Evolutionary conservation across 208 protist genomes (phyloP), one percentile per base, ranked within the genome.

Genomic region (Willaertia magna): DNA sequence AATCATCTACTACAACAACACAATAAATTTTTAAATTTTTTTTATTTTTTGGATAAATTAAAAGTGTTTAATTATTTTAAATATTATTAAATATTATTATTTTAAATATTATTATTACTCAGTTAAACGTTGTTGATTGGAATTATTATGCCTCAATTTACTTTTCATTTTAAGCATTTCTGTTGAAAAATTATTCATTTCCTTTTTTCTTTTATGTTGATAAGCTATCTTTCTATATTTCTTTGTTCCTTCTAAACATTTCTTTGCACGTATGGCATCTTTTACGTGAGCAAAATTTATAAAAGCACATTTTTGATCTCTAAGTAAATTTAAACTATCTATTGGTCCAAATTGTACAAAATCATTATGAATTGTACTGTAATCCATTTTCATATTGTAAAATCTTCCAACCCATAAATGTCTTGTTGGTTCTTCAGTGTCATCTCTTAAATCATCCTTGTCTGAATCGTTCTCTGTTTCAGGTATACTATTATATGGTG

Each of bases 301-400:
- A 46, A 79, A 79, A 26, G 74, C 74, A 46, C 74, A 79, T n/a
- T 79, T 79, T 79, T 79, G 74, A 46, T 79, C 74, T 43, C 40
- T 7, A 2, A 79, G 30, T 9, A 47, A 47, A n/a, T 79, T 79
- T 30, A 79, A 79, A 9, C 40, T 47, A 20, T 79, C 74, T 26
- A 79, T 47, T 12, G 7, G 40, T 20, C 74, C 74, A 79, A 79
- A 79, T 20, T 26, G 18, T 79, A 47, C 74, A 79, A 79, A 79
- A 79, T 79, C 74, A 30, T 42, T 43, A n/a, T 39, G 9, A n/a
- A 79, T n/a, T 6, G 30, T 79, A 30, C 9, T 30, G 6, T 79
- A 30, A 46, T 79, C 74, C 74, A 79, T 46, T 47, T 44, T 30
- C 74, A 79, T 47, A 30, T 79, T 47, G 26, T 47, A 39, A 22